These are phyloP conservation scores for Hypoxylon fragiforme DNA, from an alignment of 495 filamentous ascomycete species.

Conservation along the genomic window DNA sequence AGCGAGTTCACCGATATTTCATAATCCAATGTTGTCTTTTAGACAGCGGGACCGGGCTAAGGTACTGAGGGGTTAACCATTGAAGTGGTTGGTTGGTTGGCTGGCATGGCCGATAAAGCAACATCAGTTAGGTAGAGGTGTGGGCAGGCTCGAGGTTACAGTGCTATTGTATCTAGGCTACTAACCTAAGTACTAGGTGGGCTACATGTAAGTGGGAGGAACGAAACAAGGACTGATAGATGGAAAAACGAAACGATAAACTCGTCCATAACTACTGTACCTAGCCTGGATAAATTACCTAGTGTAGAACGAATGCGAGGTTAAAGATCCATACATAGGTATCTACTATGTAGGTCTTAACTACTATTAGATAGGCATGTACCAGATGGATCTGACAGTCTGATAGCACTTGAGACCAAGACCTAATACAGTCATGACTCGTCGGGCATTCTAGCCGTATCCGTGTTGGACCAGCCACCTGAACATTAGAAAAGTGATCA, in stretches of 20 bases:
- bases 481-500: constrained; percentile 1
- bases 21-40: not conserved
- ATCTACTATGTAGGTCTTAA: no score
- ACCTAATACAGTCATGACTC: constrained; percentile 10
- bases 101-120: constrained; percentile 11
- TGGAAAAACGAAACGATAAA: no score
- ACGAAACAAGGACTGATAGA: constrained; percentile 13
- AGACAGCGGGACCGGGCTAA: not conserved
- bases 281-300: not conserved
- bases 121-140: constrained; percentile 15
- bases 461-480: constrained; percentile 16
- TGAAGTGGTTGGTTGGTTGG: constrained; percentile 11
- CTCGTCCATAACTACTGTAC: no score
- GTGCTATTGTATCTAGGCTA: no score
- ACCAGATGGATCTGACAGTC: not conserved
- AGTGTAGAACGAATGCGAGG: not conserved
- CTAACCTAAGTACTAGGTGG: no score
- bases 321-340: not conserved
- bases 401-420: no score
- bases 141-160: constrained; percentile 18
- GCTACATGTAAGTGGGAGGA: constrained; percentile 13
- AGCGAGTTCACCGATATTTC: not conserved
- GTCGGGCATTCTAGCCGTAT: constrained; percentile 26
- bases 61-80: not conserved
- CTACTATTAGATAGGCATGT: not conserved